Percentiles rank a stretch among this genome's conserved stretches.
Evolutionary conservation across 805 yeast species (phyloP).

Genomic region (Zygotorulaspora danielsina): DNA sequence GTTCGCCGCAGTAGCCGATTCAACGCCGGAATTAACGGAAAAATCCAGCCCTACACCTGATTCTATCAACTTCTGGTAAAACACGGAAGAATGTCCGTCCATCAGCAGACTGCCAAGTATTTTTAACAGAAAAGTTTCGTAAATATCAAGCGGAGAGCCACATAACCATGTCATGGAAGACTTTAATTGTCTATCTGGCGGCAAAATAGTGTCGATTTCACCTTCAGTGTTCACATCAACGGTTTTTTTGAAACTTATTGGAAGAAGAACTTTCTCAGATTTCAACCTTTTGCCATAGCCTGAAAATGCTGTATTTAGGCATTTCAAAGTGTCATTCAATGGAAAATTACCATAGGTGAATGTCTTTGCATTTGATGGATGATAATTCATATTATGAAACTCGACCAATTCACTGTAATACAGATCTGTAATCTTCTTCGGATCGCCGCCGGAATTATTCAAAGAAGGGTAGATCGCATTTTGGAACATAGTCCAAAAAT

Average conservation of each 20-base stretch:
- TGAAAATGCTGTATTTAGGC: slow-evolving; percentile 48
- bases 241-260: slow-evolving; percentile 42
- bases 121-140: slow-evolving; percentile 68
- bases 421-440: slow-evolving; percentile 68
- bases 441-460: slow-evolving; percentile 94
- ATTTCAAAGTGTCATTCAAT: slow-evolving; percentile 53
- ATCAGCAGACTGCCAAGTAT: slow-evolving; percentile 65
- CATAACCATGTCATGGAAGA: slow-evolving; percentile 85
- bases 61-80: slow-evolving; percentile 84
- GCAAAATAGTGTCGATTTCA: slow-evolving; percentile 76
- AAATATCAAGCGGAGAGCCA: slow-evolving; percentile 66
- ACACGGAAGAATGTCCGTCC: slow-evolving; percentile 90
- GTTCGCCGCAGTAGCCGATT: slow-evolving; percentile 69
- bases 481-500: slow-evolving; percentile 78
- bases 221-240: slow-evolving; percentile 48
- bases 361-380: slow-evolving; percentile 84
- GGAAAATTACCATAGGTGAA: slow-evolving; percentile 85
- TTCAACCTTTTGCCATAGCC: slow-evolving; percentile 50
- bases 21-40: slow-evolving; percentile 82
- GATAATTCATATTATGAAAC: slow-evolving; percentile 74
- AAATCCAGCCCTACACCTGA: slow-evolving; percentile 81
- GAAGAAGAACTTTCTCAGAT: slow-evolving; percentile 30
- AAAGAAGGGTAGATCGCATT: slow-evolving; percentile 79
- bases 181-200: slow-evolving; percentile 65
- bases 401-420: slow-evolving; percentile 69